These are phyloP conservation scores for Mycocentrospora acerina DNA, from an alignment of 2,329 filamentous ascomycete species.

Conservation along the genomic window DNA sequence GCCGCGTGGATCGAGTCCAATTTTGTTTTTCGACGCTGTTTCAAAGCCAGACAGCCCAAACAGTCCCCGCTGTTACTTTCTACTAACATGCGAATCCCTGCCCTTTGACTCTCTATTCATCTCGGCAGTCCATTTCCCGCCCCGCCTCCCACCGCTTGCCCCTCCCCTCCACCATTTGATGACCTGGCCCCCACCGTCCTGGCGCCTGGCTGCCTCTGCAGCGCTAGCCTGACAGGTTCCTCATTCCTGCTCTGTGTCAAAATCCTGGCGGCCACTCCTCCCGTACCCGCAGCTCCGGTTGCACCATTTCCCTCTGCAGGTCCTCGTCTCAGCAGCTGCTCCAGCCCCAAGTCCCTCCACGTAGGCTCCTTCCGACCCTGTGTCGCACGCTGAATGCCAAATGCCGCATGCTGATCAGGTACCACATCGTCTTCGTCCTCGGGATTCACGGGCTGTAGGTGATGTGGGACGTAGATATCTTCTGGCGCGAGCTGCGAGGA, in stretches of 20 bases:
- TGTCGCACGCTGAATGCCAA: conserved; percentile 80
- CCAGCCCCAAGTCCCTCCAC: conserved; percentile 79
- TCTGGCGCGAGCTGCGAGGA: conserved; percentile 51
- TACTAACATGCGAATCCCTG: too few relatives aligned
- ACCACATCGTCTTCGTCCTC: conserved; percentile 89
- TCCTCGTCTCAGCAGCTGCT: conserved; percentile 67
- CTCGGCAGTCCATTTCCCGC: conserved; percentile 39
- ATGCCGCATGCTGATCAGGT: conserved; percentile 83
- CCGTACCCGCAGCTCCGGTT: conserved; percentile 5
- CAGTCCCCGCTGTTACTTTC: too few relatives aligned
- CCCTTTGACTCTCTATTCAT: too few relatives aligned
- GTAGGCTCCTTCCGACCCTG: conserved; percentile 69
- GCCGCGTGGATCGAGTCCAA: too few relatives aligned
- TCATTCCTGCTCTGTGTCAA: conserved; percentile 13
- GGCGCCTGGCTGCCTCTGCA: conserved; percentile 35
- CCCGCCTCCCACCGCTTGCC: conserved; percentile 14
- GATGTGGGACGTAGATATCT: conserved; percentile 78
- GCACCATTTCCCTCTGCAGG: conserved; percentile 40
- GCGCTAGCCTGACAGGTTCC: conserved; percentile 32
- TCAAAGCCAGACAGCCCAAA: too few relatives aligned
- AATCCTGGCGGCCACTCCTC: conserved; percentile 9
- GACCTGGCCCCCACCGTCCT: conserved; percentile 12
- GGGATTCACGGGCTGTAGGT: conserved; percentile 80
- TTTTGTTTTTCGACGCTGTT: too few relatives aligned
- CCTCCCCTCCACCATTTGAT: conserved; percentile 10